phyloP scores from a whole-genome alignment of 768 basidiomycete species.

The Plicaturopsis crispa region DNA sequence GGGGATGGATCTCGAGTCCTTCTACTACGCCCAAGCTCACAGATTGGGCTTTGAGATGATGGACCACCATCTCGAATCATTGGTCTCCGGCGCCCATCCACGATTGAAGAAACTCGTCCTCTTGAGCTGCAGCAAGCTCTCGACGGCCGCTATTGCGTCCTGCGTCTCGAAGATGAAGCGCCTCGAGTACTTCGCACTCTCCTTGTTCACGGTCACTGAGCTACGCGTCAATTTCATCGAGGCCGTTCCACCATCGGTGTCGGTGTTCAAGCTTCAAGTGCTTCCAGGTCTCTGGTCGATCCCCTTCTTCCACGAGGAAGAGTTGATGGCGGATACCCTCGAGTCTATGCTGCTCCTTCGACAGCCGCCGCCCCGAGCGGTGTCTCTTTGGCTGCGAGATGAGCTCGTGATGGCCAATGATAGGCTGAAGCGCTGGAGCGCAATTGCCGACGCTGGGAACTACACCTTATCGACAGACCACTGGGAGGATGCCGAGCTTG shows the following conservation, averaged over 20 bases:
- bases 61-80: conserved; percentile 23
- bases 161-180: conserved; percentile 18
- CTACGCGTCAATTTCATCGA: conserved; percentile 22
- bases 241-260: conserved; percentile 18
- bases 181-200: conserved; percentile 29
- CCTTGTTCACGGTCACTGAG: conserved; percentile 26
- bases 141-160: conserved; percentile 18
- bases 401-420: too few species aligned
- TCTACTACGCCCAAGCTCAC: conserved; percentile 25
- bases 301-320: too few species aligned
- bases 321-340: too few species aligned
- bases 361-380: too few species aligned
- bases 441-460: too few species aligned
- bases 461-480: too few species aligned
- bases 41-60: conserved; percentile 28
- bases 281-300: too few species aligned
- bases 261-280: conserved; percentile 30
- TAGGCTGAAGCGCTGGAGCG: too few species aligned
- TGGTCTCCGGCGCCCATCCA: conserved; percentile 14
- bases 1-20: conserved; percentile 22
- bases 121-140: conserved; percentile 25
- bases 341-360: too few species aligned
- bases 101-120: conserved; percentile 25
- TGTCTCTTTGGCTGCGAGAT: too few species aligned
- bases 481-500: too few species aligned